Evolutionary conservation across 305 asterid genomes (phyloP).

Genomic region (Fraxinus baroniana): DNA sequence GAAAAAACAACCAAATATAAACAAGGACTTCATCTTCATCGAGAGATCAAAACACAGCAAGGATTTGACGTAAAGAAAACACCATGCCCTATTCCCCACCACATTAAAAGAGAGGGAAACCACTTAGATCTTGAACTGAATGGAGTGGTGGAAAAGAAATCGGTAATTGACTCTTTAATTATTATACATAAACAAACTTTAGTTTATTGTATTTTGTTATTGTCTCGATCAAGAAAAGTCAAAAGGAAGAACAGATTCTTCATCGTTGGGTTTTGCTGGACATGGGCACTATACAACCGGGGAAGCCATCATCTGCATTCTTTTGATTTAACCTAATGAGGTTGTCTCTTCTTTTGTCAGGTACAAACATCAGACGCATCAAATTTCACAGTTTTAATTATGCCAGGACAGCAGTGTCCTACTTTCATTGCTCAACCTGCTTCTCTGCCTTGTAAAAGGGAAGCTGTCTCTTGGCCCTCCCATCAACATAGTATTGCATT

Average conservation of each 20-base stretch:
- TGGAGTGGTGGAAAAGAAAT: not conserved
- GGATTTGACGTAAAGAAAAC: too few relatives aligned
- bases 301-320: not conserved
- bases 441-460: slow-evolving; percentile 73
- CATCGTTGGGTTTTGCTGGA: too few relatives aligned
- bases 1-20: too few relatives aligned
- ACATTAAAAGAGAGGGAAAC: not conserved
- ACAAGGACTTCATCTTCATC: too few relatives aligned
- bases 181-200: too few relatives aligned
- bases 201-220: too few relatives aligned
- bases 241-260: not conserved
- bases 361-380: slow-evolving; percentile 42
- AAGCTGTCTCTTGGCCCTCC: slow-evolving; percentile 60
- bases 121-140: not conserved
- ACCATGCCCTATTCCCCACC: too few relatives aligned
- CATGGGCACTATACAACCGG: too few relatives aligned
- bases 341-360: slow-evolving; percentile 31
- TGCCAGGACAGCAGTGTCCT: slow-evolving; percentile 85
- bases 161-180: too few relatives aligned
- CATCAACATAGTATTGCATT: slow-evolving; percentile 38
- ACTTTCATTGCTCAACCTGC: slow-evolving; percentile 83
- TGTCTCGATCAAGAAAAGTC: not conserved
- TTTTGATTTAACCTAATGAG: not conserved
- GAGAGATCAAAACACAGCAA: too few relatives aligned
- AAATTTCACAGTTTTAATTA: slow-evolving; percentile 58